Evolutionary conservation across 2,329 filamentous ascomycete genomes (phyloP).

Genomic region (Cordyceps pruinosa): DNA sequence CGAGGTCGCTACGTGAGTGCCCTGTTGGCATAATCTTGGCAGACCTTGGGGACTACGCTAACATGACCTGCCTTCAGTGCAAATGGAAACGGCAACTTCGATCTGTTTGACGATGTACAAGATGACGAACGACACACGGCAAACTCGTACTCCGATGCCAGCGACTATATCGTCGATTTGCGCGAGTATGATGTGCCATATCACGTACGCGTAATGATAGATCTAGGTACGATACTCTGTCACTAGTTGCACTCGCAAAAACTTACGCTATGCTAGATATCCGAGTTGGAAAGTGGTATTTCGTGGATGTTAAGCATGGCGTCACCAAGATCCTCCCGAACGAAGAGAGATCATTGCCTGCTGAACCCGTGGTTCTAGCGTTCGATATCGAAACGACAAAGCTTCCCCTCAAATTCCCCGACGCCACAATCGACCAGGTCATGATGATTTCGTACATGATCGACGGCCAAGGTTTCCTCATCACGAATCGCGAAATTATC

Average conservation of each 20-base stretch:
- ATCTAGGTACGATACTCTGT: constrained; percentile 54
- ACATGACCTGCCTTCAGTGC: constrained; percentile 7
- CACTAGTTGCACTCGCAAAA: not conserved
- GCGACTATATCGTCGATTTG: constrained; percentile 97
- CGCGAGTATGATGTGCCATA: constrained; percentile 99
- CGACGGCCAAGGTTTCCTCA: constrained; percentile 93
- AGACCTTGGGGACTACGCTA: constrained; percentile 13
- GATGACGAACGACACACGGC: constrained; percentile 73
- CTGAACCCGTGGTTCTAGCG: constrained; percentile 97
- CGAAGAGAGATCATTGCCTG: constrained; percentile 79
- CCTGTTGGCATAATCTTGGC: not conserved
- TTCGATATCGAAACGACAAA: constrained; percentile 99
- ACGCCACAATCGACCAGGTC: constrained; percentile 87
- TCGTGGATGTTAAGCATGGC: constrained; percentile 88
- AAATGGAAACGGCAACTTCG: constrained; percentile 74
- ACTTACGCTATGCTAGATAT: constrained; percentile 56
- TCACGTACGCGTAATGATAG: constrained; percentile 97
- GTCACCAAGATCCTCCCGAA: constrained; percentile 75
- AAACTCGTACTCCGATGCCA: constrained; percentile 73
- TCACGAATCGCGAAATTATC: constrained; percentile 96
- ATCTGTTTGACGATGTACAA: constrained; percentile 88
- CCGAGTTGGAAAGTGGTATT: constrained; percentile 94
- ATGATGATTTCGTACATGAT: constrained; percentile 99
- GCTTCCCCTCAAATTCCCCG: constrained; percentile 90
- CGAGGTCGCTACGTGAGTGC: constrained; percentile 76